These are phyloP conservation scores for Pleurotus eryngii DNA, from an alignment of 768 basidiomycete genomes.

Conservation along the genomic window DNA sequence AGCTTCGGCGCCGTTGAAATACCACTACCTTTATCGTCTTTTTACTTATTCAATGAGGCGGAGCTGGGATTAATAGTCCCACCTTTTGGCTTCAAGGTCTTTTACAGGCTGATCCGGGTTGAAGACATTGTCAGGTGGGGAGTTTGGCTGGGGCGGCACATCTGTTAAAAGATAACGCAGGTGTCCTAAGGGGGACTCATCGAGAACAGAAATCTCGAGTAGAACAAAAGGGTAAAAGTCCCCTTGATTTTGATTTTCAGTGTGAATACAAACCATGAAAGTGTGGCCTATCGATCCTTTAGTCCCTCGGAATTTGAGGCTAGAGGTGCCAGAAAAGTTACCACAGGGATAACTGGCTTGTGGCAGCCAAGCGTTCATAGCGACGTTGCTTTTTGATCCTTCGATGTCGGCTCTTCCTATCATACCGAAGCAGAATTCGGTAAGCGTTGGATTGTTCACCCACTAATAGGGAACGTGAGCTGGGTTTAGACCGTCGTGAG, in stretches of 20 bases:
- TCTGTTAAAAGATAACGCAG: constrained; percentile 80
- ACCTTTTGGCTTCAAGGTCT: constrained; percentile 71
- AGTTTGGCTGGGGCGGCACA: constrained; percentile 82
- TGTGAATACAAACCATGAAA: constrained; percentile 81
- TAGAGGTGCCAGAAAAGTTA: constrained; percentile 80
- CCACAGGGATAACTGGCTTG: constrained; percentile 80
- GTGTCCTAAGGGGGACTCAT: constrained; percentile 79
- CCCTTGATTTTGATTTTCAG: constrained; percentile 82
- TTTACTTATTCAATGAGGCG: constrained; percentile 78
- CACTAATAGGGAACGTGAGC: constrained; percentile 76
- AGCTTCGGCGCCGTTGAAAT: constrained; percentile 76
- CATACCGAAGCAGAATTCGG: constrained; percentile 79
- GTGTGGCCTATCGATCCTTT: constrained; percentile 83
- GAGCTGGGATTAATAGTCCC: constrained; percentile 66
- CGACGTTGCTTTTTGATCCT: constrained; percentile 82
- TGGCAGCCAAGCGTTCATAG: constrained; percentile 83
- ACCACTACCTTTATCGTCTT: constrained; percentile 80
- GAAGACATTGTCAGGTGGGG: constrained; percentile 79
- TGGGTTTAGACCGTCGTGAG: constrained; percentile 82
- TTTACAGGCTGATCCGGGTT: constrained; percentile 64
- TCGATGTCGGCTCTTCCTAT: constrained; percentile 82
- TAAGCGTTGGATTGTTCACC: constrained; percentile 82
- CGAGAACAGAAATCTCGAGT: constrained; percentile 79
- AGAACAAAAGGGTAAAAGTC: constrained; percentile 80
- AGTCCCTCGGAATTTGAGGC: constrained; percentile 75